Percentiles rank a stretch among this genome's conserved stretches.
Evolutionary conservation across 306 rosid species (phyloP).

Genomic region (Ormosia semicastrata): DNA sequence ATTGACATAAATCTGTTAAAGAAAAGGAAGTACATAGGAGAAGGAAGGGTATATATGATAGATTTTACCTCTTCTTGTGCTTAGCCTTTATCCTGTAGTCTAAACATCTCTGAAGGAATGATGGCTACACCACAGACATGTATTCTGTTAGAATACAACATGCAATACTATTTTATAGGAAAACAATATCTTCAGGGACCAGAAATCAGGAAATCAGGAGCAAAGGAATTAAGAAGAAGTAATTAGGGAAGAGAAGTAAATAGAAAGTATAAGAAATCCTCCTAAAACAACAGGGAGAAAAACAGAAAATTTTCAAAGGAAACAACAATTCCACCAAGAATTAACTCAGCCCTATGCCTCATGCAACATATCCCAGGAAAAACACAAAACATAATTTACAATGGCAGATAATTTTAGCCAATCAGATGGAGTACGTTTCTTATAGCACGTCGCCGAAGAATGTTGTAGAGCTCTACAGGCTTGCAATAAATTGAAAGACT

Average conservation of each 20-base stretch:
- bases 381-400: slow-evolving; percentile 2
- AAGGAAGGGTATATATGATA: slow-evolving; percentile 13
- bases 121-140: slow-evolving; percentile 52
- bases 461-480: slow-evolving; percentile 84
- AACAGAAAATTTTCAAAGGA: background rate
- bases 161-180: slow-evolving; percentile 14
- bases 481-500: slow-evolving; percentile 72
- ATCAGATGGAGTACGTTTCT: slow-evolving; percentile 41
- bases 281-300: slow-evolving; percentile 1
- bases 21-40: background rate
- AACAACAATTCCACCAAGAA: background rate
- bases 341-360: background rate
- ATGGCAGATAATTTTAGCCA: background rate
- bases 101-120: slow-evolving; percentile 74
- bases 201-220: slow-evolving; percentile 3
- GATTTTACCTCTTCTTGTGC: slow-evolving; percentile 65
- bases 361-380: background rate
- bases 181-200: background rate
- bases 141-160: slow-evolving; percentile 28
- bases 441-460: slow-evolving; percentile 53
- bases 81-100: slow-evolving; percentile 64
- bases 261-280: slow-evolving; percentile 12
- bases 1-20: background rate
- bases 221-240: background rate
- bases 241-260: background rate